Base-by-base conservation (phyloP, 164 flowering plant genomes). In the Annona squamosa region DNA sequence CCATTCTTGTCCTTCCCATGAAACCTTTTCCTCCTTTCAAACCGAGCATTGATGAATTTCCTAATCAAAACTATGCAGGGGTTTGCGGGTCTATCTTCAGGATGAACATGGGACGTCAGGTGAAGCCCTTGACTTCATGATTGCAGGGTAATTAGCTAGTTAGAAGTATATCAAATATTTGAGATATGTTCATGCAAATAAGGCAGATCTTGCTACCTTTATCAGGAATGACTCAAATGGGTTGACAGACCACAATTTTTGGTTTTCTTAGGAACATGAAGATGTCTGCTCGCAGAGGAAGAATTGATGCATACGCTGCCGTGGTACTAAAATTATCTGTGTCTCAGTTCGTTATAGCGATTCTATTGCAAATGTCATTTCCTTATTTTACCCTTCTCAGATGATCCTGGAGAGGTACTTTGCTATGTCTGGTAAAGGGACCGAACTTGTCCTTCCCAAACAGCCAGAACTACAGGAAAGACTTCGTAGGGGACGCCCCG, bases 51-150 rank as follows among this genome's bases (percentile, higher is more conserved):
- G 56, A 26, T 26, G 37, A 26, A 26, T 75, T 65, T 70, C 71
- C 18, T 6, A 3, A 16, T 52, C 43, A 69, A 44, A 42, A 12
- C 57, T 68, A 18, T 44, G 48, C 67, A 93, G 98, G 84, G 98
- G 98, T 63, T 90, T 93, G 94, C 87, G 97, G 78, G 98, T 93
- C 12, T 93, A 86, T 81, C 79, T 93, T 78, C 93, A 86, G 77
- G 88, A 93, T 85, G 98, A 93, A 77, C 85, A 93, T 73, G 93
- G 94, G 72, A 90, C 98, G 26, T 82, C 98, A 72, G 59, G 76
- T 2, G 90, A 87, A 26, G 97, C 97, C 43, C 68, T 81, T 52
- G 74, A 78, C 52, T 79, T 74, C 19, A 91, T 91, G 97, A 85
- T 91, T 61, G 71, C 85, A 68, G 76, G 77, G 98, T 93, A 83